These are phyloP conservation scores for Rhodofomes roseus DNA, from an alignment of 1,284 basidiomycete genomes.

Conservation along the genomic window DNA sequence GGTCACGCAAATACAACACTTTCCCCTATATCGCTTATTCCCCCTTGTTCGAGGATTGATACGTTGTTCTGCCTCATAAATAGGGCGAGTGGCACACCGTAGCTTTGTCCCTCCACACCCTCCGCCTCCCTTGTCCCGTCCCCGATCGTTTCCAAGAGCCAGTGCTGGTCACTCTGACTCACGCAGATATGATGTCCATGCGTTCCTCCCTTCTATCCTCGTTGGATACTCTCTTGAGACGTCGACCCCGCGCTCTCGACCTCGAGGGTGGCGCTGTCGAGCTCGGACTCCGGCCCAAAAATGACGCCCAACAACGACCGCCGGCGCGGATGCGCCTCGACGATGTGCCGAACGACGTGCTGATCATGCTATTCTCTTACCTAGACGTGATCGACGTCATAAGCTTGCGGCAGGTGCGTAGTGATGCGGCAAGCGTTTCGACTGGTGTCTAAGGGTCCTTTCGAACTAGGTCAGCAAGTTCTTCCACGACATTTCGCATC, in stretches of 20 bases:
- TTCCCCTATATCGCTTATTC: background rate
- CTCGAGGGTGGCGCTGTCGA: background rate
- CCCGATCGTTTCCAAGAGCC: background rate
- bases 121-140: background rate
- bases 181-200: background rate
- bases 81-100: background rate
- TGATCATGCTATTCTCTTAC: constrained; percentile 14
- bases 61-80: background rate
- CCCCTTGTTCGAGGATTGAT: background rate
- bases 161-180: constrained; percentile 13
- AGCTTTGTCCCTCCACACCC: background rate
- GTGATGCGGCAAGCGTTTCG: background rate
- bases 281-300: background rate
- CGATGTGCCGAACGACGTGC: constrained; percentile 16
- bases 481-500: constrained; percentile 38
- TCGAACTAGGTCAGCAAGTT: constrained; percentile 14
- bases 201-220: background rate
- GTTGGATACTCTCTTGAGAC: background rate
- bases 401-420: constrained; percentile 16
- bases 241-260: background rate
- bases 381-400: constrained; percentile 17
- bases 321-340: constrained; percentile 8
- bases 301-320: background rate
- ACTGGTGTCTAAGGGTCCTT: background rate
- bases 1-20: background rate